These are phyloP conservation scores for Sugiyamaella xylanicola DNA, from an alignment of 1,139 yeast genomes.

Conservation along the genomic window DNA sequence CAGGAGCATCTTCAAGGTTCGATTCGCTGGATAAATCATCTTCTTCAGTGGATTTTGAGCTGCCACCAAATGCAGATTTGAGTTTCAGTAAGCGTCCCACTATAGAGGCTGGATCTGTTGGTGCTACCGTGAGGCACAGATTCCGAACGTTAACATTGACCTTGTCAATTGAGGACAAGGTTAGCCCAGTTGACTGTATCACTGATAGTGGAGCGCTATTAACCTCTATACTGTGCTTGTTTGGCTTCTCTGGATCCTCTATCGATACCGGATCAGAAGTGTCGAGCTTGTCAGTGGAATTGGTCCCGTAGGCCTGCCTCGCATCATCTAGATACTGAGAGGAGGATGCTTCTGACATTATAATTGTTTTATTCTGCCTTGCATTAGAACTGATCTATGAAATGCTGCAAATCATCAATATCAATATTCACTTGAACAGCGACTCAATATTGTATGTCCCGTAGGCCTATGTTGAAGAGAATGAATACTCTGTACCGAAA, in stretches of 20 bases:
- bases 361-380: neutral
- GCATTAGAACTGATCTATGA: neutral
- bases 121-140: slow-evolving; percentile 27
- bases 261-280: neutral
- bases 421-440: neutral
- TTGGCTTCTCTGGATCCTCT: neutral
- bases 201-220: neutral
- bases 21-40: neutral
- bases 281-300: too few relatives aligned
- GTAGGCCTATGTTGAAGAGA: neutral
- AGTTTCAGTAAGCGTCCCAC: slow-evolving; percentile 6
- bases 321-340: neutral
- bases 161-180: slow-evolving; percentile 27
- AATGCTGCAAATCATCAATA: too few relatives aligned
- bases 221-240: neutral
- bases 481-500: too few relatives aligned
- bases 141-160: slow-evolving; percentile 32
- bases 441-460: too few relatives aligned
- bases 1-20: neutral
- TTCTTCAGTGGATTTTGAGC: neutral
- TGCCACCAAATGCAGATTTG: neutral
- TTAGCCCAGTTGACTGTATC: slow-evolving; percentile 5
- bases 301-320: neutral
- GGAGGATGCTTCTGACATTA: neutral
- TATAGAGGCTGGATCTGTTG: slow-evolving; percentile 7